Conservation (phyloP, 805 yeast species). For the Gaillardinia entomophila region DNA sequence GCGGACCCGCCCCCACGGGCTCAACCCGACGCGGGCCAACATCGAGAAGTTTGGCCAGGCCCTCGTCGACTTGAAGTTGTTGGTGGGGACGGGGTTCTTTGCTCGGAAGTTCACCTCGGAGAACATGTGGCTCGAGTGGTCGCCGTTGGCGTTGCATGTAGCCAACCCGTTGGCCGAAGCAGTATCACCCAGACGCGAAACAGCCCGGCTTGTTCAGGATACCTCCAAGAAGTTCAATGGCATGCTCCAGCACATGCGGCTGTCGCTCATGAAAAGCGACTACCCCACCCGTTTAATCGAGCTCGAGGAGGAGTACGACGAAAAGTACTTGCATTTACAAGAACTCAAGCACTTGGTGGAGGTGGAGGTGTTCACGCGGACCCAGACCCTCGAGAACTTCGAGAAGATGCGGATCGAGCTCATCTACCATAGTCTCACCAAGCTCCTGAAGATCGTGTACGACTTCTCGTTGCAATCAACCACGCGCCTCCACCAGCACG, state of each 20-base stretch:
- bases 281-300: constrained; percentile 20
- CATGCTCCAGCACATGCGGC: constrained; percentile 27
- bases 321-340: constrained; percentile 29
- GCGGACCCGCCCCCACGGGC: constrained; percentile 20
- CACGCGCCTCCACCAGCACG: constrained; percentile 16
- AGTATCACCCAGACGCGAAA: constrained; percentile 1
- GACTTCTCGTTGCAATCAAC: constrained; percentile 20
- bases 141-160: constrained; percentile 21
- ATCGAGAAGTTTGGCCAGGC: constrained; percentile 37
- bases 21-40: constrained; percentile 30
- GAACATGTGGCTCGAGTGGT: constrained; percentile 42
- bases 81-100: constrained; percentile 26
- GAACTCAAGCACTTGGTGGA: constrained; percentile 25
- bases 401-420: constrained; percentile 30
- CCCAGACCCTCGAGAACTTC: constrained; percentile 25
- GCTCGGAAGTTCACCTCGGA: constrained; percentile 34
- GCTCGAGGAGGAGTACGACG: constrained; percentile 26
- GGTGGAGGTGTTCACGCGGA: constrained; percentile 13
- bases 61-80: constrained; percentile 27
- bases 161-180: constrained; percentile 4
- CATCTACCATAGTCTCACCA: constrained; percentile 25
- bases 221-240: constrained; percentile 24
- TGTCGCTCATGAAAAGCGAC: constrained; percentile 24
- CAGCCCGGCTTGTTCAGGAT: constrained; percentile 11
- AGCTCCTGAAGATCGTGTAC: constrained; percentile 27